These are phyloP conservation scores for Arthrobotrys pseudoclavata DNA, from an alignment of 2,329 filamentous ascomycete genomes.

Conservation along the genomic window DNA sequence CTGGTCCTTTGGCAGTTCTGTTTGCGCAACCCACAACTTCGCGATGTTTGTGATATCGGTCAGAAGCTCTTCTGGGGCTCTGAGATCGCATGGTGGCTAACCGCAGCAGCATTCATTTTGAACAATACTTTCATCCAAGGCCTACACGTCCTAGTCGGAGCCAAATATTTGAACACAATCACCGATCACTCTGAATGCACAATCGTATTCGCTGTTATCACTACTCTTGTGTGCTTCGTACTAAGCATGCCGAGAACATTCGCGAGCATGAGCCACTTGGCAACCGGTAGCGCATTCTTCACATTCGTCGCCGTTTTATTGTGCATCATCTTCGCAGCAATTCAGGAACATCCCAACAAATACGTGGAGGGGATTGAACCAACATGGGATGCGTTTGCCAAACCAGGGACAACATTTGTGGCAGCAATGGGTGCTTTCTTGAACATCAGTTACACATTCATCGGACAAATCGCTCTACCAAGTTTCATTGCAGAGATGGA, in stretches of 20 bases:
- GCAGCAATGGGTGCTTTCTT: conserved; percentile 87
- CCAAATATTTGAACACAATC: conserved; percentile 92
- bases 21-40: conserved; percentile 87
- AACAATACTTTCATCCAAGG: conserved; percentile 95
- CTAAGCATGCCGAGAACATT: conserved; percentile 90
- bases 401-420: conserved; percentile 81
- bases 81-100: conserved; percentile 73
- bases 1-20: conserved; percentile 82
- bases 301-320: conserved; percentile 91
- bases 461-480: conserved; percentile 92
- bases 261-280: conserved; percentile 81
- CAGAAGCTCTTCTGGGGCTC: conserved; percentile 89
- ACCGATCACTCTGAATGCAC: conserved; percentile 80
- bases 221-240: conserved; percentile 80
- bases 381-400: conserved; percentile 77
- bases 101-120: conserved; percentile 87
- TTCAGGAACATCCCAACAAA: conserved; percentile 79
- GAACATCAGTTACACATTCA: conserved; percentile 97
- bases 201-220: conserved; percentile 81
- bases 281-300: conserved; percentile 83
- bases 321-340: conserved; percentile 83
- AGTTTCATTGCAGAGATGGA: conserved; percentile 97
- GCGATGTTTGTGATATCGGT: conserved; percentile 95
- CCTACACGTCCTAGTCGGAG: conserved; percentile 85
- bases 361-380: conserved; percentile 75